Evolutionary conservation across 2,329 filamentous ascomycete genomes (phyloP).

Genomic region (Exophiala xenobiotica): DNA sequence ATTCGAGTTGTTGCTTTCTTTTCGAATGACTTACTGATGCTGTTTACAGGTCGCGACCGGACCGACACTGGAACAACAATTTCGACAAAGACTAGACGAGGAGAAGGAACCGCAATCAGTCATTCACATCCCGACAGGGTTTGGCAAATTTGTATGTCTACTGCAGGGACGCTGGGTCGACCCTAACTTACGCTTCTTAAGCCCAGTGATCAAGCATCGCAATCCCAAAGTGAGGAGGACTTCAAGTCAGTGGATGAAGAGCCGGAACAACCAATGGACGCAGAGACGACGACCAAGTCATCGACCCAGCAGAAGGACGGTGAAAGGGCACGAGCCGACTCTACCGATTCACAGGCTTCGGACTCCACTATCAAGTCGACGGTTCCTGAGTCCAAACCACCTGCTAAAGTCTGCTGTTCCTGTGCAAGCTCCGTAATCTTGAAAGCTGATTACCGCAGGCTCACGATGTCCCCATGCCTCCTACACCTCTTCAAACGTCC

Average conservation of each 20-base stretch:
- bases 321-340: constrained; percentile 21
- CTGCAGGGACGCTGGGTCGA: not conserved
- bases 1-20: not conserved
- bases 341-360: constrained; percentile 20
- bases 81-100: constrained; percentile 57
- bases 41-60: constrained; percentile 46
- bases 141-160: constrained; percentile 60
- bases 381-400: constrained; percentile 11
- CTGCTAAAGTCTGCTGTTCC: constrained; percentile 8
- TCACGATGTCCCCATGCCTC: constrained; percentile 24
- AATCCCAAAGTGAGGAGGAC: not conserved
- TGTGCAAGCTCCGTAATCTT: no score
- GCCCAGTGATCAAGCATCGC: constrained; percentile 12
- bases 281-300: constrained; percentile 4
- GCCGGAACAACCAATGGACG: not conserved
- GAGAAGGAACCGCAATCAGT: constrained; percentile 74
- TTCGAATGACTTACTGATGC: constrained; percentile 33
- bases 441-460: constrained; percentile 8
- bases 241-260: not conserved
- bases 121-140: constrained; percentile 85
- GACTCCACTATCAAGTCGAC: constrained; percentile 20
- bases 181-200: constrained; percentile 5
- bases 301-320: constrained; percentile 7
- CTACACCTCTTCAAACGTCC: constrained; percentile 29
- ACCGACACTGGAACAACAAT: constrained; percentile 33